Evolutionary conservation across 2,329 filamentous ascomycete genomes (phyloP), one percentile per base, ranked within the genome.

Genomic region (Hypoxylon sp.): DNA sequence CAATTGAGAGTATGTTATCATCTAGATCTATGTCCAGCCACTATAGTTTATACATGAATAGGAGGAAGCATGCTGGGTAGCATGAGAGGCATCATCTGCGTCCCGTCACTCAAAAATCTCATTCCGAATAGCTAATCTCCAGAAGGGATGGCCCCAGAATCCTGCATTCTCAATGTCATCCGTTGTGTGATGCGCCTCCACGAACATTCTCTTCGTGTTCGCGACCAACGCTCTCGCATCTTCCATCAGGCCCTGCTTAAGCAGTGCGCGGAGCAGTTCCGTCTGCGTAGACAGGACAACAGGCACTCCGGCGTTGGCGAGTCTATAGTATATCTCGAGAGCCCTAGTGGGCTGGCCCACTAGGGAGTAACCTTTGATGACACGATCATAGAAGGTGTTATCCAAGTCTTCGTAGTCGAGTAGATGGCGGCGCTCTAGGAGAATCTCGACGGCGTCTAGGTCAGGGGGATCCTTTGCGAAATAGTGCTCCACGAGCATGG

Each of bases 401-500:
- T 92, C 87, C 22, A 83, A 80, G 19, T 77, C 72, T 52, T 76
- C 68, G 54, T 64, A 65, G 73, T 74, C 22, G 76, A 75, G 17
- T 2, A 77, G 69, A 26, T 79, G 75, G 48, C 86, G 83, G 3
- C 79, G 76, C n/a, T 82, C 78, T 71, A 93, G 87, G 3, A 94
- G 81, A 0, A 78, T 77, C 39, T 88, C 85, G n/a, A 93, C 85
- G 13, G 87, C 86, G 1, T 80, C 78, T 31, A 92, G 80, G 71
- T 92, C 84, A 0, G 90, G 88, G 1, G 88, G 87, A 1, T 80
- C 68, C 55, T 83, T 84, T 8, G 82, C 74, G 76, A 94, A 91
- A 76, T 90, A 91, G 76, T 91, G 84, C 50, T 90, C 87, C 50
- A 92, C 82, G 19, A 96, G 85, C 74, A 91, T 92, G 24, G 92